Evolutionary conservation across 2,329 filamentous ascomycete genomes (phyloP).

Genomic region (Pseudocercospora musae): DNA sequence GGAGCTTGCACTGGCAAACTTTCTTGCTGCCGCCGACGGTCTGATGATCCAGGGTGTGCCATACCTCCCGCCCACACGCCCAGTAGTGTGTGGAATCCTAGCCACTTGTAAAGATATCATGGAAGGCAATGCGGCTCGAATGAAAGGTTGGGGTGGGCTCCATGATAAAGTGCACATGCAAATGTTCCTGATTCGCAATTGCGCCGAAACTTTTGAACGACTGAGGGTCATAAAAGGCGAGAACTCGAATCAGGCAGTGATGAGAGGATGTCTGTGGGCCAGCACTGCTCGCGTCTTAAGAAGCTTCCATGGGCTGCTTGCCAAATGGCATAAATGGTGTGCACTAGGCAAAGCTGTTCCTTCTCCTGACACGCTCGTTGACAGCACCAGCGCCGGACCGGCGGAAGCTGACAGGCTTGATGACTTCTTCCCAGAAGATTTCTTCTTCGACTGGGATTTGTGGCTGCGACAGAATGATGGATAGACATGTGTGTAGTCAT

Average conservation of each 20-base stretch:
- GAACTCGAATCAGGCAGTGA: constrained; percentile 4
- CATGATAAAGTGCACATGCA: constrained; percentile 15
- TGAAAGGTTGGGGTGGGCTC: constrained; percentile 22
- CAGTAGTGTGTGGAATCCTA: constrained; percentile 2
- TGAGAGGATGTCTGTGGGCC: constrained; percentile 14
- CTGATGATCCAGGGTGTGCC: constrained; percentile 5
- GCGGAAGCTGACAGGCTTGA: neutral
- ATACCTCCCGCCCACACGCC: constrained; percentile 6
- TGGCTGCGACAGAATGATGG: neutral
- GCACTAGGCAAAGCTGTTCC: neutral
- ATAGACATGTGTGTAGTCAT: neutral
- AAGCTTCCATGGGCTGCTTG: constrained; percentile 13
- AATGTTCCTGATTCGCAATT: constrained; percentile 14
- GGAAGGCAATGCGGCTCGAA: constrained; percentile 19
- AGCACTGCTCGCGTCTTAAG: constrained; percentile 16
- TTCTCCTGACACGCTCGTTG: neutral
- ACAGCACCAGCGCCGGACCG: neutral
- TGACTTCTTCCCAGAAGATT: constrained; percentile 1
- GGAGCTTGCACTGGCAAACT: constrained; percentile 11
- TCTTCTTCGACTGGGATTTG: constrained; percentile 6
- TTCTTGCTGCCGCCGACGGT: constrained; percentile 8
- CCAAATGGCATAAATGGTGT: constrained; percentile 13
- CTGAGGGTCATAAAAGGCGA: neutral
- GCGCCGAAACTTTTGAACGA: constrained; percentile 13
- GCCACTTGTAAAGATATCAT: constrained; percentile 15